These are phyloP conservation scores for Digitaria exilis DNA, from an alignment of 202 grass and related monocot species.

Conservation along the genomic window DNA sequence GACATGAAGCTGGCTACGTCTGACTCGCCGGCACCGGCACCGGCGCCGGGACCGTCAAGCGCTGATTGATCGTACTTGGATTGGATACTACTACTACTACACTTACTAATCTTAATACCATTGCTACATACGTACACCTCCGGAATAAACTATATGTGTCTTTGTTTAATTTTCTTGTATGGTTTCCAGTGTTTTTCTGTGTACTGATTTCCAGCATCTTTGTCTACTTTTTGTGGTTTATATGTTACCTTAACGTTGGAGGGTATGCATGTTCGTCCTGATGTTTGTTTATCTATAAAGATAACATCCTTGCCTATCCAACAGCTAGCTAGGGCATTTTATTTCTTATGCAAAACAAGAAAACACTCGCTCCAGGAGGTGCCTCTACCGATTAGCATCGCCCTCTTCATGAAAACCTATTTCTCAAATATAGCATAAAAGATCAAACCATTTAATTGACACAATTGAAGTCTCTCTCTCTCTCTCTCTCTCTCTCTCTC, in stretches of 20 bases:
- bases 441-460: too few species aligned
- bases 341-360: too few species aligned
- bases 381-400: too few species aligned
- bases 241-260: background rate
- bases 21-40: background rate
- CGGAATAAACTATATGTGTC: background rate
- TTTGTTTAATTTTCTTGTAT: background rate
- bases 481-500: too few species aligned
- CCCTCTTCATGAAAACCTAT: too few species aligned
- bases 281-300: too few species aligned
- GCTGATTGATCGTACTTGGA: background rate
- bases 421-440: too few species aligned
- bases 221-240: background rate
- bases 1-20: conserved; percentile 24
- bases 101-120: background rate
- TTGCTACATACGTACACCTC: background rate
- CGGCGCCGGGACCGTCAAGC: background rate
- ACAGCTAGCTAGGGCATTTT: too few species aligned
- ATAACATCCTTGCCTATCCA: too few species aligned
- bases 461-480: too few species aligned
- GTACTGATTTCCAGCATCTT: background rate
- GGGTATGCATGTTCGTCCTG: too few species aligned
- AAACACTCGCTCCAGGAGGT: too few species aligned
- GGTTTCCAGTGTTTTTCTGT: background rate
- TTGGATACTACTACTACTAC: background rate